Evolutionary conservation across 2,329 filamentous ascomycete genomes (phyloP), one percentile per base, ranked within the genome.

Genomic region (Fusarium sp.): DNA sequence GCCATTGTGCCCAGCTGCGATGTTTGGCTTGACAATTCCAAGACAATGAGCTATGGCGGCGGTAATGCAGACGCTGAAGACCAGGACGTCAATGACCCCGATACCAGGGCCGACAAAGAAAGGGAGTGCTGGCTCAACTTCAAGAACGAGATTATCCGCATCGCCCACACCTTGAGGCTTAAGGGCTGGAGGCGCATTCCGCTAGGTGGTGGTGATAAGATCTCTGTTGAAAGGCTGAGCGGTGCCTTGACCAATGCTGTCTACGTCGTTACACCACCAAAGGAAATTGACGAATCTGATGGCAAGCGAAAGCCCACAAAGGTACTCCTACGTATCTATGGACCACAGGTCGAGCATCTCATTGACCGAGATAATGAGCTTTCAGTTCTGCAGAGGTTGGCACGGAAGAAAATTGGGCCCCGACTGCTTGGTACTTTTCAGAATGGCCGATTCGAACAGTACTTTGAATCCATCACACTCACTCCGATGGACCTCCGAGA

Each of bases 371-470:
- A 98, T 60, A 92, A 92, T 25, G 96, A 99, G 79, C 85, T 99
- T 18, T 89, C 90, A 65, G 96, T 98, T 51, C 86, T 99, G 20
- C 89, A 91, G 63, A 91, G 96, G 44, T 87, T 99, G 32, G 94
- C 93, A 4, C 90, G 92, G 58, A 97, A 98, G 84, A 94, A 92
- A 74, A 99, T 99, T 70, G 96, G 96, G 5, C 96, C 96, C 8
- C 90, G 94, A 18, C 84, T 99, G 30, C 85, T 99, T 1, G 96
- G 96, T 2, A 98, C 94, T 1, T 99, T 99, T 79, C 88, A 87
- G 57, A 99, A 99, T 76, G 96, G 96, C 12, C 92, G 96, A 8
- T 99, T 99, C 72, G 96, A 99, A 81, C 92, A 99, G 79, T 98
- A 91, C 78, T 92, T 98, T 78, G 89, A 97, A 77, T 94, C 96